phyloP scores from a whole-genome alignment of 148 eudicot genomes.

The Hydrangea macrophylla region DNA sequence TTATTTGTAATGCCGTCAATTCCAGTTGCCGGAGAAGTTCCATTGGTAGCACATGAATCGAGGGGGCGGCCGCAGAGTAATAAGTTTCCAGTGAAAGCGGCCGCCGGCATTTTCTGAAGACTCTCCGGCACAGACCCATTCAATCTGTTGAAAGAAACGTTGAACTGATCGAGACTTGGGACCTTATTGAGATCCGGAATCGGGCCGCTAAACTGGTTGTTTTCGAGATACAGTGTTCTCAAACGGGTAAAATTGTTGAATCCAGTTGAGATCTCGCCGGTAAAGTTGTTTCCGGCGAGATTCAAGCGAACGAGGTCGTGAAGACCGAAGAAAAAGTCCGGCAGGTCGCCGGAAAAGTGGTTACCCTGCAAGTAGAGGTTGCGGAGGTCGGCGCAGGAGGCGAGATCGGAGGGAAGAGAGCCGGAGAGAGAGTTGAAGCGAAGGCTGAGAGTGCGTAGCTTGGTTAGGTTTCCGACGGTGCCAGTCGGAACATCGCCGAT shows the following conservation, averaged over 20 bases:
- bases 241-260: conserved; percentile 47
- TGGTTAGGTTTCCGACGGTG: conserved; percentile 39
- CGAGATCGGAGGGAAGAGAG: conserved; percentile 41
- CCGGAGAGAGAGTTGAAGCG: conserved; percentile 54
- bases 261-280: conserved; percentile 39
- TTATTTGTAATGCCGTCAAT: too few relatives aligned
- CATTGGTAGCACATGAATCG: conserved; percentile 33
- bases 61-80: conserved; percentile 70
- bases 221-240: conserved; percentile 52
- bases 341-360: conserved; percentile 39
- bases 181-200: conserved; percentile 64
- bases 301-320: conserved; percentile 45
- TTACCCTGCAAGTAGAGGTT: conserved; percentile 57
- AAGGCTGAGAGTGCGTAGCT: conserved; percentile 46
- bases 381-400: conserved; percentile 30
- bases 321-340: conserved; percentile 25
- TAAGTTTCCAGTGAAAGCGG: conserved; percentile 51
- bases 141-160: conserved; percentile 55
- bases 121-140: conserved; percentile 68
- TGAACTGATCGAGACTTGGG: conserved; percentile 51
- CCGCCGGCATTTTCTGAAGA: conserved; percentile 34
- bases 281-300: conserved; percentile 52
- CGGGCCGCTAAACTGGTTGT: conserved; percentile 49
- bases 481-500: conserved; percentile 45
- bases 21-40: conserved; percentile 5